Evolutionary conservation across 768 basidiomycete species (phyloP), one percentile per base, ranked within the genome.

Genomic region (Suillus hirtellus): DNA sequence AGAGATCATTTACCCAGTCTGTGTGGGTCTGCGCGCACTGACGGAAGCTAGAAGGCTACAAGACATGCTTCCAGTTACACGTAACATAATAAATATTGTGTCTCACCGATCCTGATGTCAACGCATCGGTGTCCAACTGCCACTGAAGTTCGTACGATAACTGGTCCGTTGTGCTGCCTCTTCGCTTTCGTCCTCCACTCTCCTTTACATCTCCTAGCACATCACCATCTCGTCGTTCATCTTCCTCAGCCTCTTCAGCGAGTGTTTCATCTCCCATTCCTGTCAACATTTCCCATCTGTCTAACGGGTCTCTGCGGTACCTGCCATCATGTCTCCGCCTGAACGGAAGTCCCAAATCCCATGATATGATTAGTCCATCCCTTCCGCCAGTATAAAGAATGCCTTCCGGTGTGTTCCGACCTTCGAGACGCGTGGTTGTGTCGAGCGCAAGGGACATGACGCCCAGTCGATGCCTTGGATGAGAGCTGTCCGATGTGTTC

Each of bases 1-100:
- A 71, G 54, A 99, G 86, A 69, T 99, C 96, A 72, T 97, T 99
- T 42, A 99, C 86, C 96, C 96, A 99, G 76, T 98, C 96, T 1
- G 88, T 89, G 73, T 98, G 95, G 6, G 86, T 84, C 72, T 98
- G 95, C 10, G 89, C 88, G 63, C 88, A 90, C 73, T 98, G 96
- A 37, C 96, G 84, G 72, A 97, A 98, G 53, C 64, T 35, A 49
- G 49, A 58, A 40, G 37, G 47, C 38, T 60, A 60, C 9, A 43
- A 35, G 19, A 40, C 60, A 46, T 60, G 27, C 10, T 31, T 42
- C 50, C 62, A 50, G 40, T 62, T 60, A 19, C 37, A 21, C 8
- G n/a, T 31, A 19, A 24, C 53, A 8, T 11, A 14, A 38, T 56
- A 35, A 52, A 47, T 9, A 27, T 9, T 19, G 49, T 34, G 77